Percentiles rank a stretch among this genome's conserved stretches.
phyloP scores from a whole-genome alignment of 2,329 filamentous ascomycete species.

The Westerdykella aurantiaca region DNA sequence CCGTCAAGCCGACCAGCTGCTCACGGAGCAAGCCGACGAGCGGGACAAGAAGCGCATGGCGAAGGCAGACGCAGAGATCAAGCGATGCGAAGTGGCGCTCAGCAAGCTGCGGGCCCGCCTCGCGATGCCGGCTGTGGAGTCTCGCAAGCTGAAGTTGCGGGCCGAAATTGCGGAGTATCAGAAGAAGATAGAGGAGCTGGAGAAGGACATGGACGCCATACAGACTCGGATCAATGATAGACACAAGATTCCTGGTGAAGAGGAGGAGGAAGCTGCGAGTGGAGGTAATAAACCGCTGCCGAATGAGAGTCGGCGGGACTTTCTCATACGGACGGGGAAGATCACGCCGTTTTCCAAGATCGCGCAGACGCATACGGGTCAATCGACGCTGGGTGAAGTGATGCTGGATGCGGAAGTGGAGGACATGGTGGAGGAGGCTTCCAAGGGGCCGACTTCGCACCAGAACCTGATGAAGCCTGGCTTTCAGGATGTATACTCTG shows the following conservation, averaged over 20 bases:
- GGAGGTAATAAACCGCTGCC: slow-evolving; percentile 58
- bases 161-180: slow-evolving; percentile 63
- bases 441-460: slow-evolving; percentile 41
- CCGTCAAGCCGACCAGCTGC: slow-evolving; percentile 55
- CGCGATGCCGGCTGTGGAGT: slow-evolving; percentile 48
- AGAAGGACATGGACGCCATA: slow-evolving; percentile 73
- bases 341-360: slow-evolving; percentile 92
- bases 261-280: slow-evolving; percentile 37
- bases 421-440: slow-evolving; percentile 43
- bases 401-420: slow-evolving; percentile 79
- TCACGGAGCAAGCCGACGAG: slow-evolving; percentile 58
- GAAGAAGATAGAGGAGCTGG: slow-evolving; percentile 57
- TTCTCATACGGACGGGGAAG: slow-evolving; percentile 89
- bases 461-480: slow-evolving; percentile 46
- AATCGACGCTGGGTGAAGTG: slow-evolving; percentile 68
- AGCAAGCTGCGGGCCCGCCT: slow-evolving; percentile 54
- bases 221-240: slow-evolving; percentile 73
- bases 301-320: slow-evolving; percentile 80
- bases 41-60: slow-evolving; percentile 59
- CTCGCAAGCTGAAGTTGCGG: slow-evolving; percentile 54
- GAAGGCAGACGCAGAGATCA: slow-evolving; percentile 47
- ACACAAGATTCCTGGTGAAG: slow-evolving; percentile 51
- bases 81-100: slow-evolving; percentile 61
- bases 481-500: slow-evolving; percentile 34
- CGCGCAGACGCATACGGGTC: slow-evolving; percentile 56